These are phyloP conservation scores for Esteya vermicola DNA, from an alignment of 2,329 filamentous ascomycete species.

Conservation along the genomic window DNA sequence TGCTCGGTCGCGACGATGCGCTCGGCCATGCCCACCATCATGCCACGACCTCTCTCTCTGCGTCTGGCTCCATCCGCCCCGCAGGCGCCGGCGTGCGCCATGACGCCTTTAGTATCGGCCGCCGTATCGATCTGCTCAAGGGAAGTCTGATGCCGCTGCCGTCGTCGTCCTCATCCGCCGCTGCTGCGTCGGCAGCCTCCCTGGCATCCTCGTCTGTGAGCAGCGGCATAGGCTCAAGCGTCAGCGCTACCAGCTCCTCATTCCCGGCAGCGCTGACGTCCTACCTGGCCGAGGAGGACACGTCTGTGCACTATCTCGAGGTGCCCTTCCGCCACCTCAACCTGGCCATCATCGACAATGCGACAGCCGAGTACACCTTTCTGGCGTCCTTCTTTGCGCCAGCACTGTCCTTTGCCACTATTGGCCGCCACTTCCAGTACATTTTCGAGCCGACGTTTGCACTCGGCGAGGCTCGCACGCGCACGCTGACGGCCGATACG, in stretches of 20 bases:
- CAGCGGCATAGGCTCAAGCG: no score
- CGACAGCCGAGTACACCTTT: slow-evolving; percentile 89
- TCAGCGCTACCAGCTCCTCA: no score
- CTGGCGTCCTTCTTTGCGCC: slow-evolving; percentile 80
- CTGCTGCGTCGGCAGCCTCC: no score
- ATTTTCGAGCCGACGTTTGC: slow-evolving; percentile 84
- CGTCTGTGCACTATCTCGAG: slow-evolving; percentile 69
- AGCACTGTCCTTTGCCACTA: slow-evolving; percentile 56
- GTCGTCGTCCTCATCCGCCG: no score
- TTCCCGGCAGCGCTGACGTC: slow-evolving; percentile 69
- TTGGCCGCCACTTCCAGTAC: slow-evolving; percentile 71
- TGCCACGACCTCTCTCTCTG: no score
- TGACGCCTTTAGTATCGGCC: slow-evolving; percentile 80
- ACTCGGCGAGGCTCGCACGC: slow-evolving; percentile 67
- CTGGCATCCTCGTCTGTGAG: no score
- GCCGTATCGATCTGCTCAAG: slow-evolving; percentile 69
- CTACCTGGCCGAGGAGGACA: slow-evolving; percentile 83
- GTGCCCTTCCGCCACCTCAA: slow-evolving; percentile 90
- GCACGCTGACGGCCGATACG: slow-evolving; percentile 58
- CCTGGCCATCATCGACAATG: slow-evolving; percentile 83
- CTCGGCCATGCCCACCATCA: no score
- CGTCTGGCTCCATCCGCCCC: no score
- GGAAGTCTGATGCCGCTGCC: no score
- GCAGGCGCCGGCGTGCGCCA: slow-evolving; percentile 36
- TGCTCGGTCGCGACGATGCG: slow-evolving; percentile 73